Percentiles rank a stretch among this genome's conserved stretches.
These are phyloP conservation scores for Fusarium sp. DNA, from an alignment of 2,329 filamentous ascomycete genomes.

Conservation along the genomic window DNA sequence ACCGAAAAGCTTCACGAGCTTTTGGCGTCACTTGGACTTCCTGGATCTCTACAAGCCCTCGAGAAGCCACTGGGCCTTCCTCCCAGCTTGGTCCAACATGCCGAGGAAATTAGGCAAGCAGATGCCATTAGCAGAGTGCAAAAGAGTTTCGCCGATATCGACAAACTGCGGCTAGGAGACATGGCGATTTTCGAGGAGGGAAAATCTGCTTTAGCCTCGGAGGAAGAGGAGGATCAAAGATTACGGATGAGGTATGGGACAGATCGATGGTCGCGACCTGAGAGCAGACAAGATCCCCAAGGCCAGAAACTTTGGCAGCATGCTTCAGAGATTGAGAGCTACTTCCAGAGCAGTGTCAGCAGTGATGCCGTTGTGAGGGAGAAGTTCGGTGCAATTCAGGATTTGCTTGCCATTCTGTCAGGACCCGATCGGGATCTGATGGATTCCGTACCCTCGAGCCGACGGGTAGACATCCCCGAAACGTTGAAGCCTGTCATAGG, in stretches of 20 bases:
- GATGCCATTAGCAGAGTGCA: constrained; percentile 84
- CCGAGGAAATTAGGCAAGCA: constrained; percentile 92
- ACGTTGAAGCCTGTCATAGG: constrained; percentile 83
- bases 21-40: constrained; percentile 85
- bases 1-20: constrained; percentile 84
- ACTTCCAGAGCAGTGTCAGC: constrained; percentile 75
- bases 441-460: constrained; percentile 88
- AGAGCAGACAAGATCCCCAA: constrained; percentile 76
- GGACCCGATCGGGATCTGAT: constrained; percentile 85
- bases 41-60: constrained; percentile 91
- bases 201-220: constrained; percentile 79
- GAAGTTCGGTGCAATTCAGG: constrained; percentile 82
- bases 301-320: constrained; percentile 79
- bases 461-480: constrained; percentile 82
- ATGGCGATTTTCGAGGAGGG: constrained; percentile 85
- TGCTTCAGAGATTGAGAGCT: constrained; percentile 84
- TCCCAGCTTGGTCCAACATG: constrained; percentile 85
- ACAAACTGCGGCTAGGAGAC: constrained; percentile 87
- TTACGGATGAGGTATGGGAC: constrained; percentile 85
- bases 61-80: constrained; percentile 95
- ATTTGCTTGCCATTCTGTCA: constrained; percentile 79
- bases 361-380: constrained; percentile 75
- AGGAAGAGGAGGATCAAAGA: constrained; percentile 85
- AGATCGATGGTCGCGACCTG: constrained; percentile 81
- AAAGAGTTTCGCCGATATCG: constrained; percentile 86